phyloP scores from a whole-genome alignment of 2,329 filamentous ascomycete species.

The Didymella pinodella region DNA sequence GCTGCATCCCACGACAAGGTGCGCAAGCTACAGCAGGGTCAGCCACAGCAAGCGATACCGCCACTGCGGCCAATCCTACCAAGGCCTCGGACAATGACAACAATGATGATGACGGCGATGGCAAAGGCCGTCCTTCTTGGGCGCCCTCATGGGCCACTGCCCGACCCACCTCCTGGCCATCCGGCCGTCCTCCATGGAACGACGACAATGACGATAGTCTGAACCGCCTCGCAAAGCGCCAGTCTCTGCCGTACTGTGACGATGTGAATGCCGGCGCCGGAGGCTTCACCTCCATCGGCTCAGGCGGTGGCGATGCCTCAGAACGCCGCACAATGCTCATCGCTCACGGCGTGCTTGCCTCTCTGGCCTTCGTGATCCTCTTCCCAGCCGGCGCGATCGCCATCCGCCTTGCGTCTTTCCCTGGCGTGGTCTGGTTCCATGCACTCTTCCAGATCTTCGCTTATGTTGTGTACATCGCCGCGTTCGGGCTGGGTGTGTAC shows the following conservation, averaged over 20 bases:
- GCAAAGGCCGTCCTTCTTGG: conserved; percentile 13
- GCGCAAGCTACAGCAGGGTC: conserved; percentile 25
- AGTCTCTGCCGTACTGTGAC: conserved; percentile 43
- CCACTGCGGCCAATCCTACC: conserved; percentile 10
- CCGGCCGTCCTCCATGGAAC: conserved; percentile 11
- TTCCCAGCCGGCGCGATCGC: conserved; percentile 56
- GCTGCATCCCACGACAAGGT: conserved; percentile 41
- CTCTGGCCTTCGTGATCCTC: conserved; percentile 55
- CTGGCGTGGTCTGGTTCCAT: conserved; percentile 56
- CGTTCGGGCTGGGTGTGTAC: conserved; percentile 61
- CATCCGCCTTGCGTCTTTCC: conserved; percentile 54
- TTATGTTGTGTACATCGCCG: conserved; percentile 58
- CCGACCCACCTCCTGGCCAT: conserved; percentile 31
- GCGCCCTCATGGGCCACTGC: conserved; percentile 22
- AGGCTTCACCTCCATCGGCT: conserved; percentile 30
- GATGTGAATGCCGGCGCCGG: conserved; percentile 22
- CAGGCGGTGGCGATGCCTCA: conserved; percentile 10
- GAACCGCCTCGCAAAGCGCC: conserved; percentile 24
- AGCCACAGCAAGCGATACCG: conserved; percentile 14
- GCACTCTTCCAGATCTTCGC: conserved; percentile 58
- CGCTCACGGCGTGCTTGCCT: conserved; percentile 55
- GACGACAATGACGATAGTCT: conserved; percentile 10
- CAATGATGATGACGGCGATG: conserved; percentile 15
- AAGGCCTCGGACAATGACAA: conserved; percentile 2
- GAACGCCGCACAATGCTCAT: conserved; percentile 47